Conservation (phyloP, 805 yeast species). For the Cyberlindnera maclurae region DNA sequence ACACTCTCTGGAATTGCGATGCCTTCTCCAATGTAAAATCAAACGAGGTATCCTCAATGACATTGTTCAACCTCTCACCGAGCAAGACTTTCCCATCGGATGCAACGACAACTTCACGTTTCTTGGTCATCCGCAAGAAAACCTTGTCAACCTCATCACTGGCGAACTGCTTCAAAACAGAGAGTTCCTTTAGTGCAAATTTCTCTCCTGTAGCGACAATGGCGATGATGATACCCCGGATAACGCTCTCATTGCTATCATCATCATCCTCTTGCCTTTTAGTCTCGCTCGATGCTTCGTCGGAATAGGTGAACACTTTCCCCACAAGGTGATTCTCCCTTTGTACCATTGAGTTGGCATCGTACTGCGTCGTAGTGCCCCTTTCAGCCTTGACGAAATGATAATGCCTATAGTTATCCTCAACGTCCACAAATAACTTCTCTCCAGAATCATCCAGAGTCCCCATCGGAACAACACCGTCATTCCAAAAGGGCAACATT, state of each 20-base stretch:
- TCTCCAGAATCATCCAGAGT: slow-evolving; percentile 11
- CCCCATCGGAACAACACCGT: slow-evolving; percentile 31
- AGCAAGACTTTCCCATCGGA: slow-evolving; percentile 34
- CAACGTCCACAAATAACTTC: slow-evolving; percentile 29
- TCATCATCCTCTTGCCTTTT: slow-evolving; percentile 2
- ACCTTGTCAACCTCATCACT: slow-evolving; percentile 42
- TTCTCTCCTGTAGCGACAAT: slow-evolving; percentile 24
- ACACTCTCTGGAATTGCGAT: slow-evolving; percentile 34
- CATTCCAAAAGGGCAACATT: slow-evolving; percentile 61
- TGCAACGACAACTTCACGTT: slow-evolving; percentile 46
- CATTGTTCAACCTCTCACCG: slow-evolving; percentile 22
- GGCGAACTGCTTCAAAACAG: slow-evolving; percentile 32
- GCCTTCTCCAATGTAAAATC: slow-evolving; percentile 38
- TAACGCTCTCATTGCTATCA: slow-evolving; percentile 8
- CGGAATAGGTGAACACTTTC: slow-evolving; percentile 34
- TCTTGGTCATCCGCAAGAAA: slow-evolving; percentile 37
- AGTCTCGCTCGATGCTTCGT: slow-evolving; percentile 2
- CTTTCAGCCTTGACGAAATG: slow-evolving; percentile 28
- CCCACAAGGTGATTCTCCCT: slow-evolving; percentile 50
- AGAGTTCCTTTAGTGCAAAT: slow-evolving; percentile 23
- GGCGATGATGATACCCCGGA: slow-evolving; percentile 29
- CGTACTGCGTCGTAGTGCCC: slow-evolving; percentile 33
- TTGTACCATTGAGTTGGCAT: slow-evolving; percentile 61
- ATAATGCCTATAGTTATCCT: slow-evolving; percentile 42
- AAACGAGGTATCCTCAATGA: slow-evolving; percentile 24